These are phyloP conservation scores for Sarocladium oryzae DNA, from an alignment of 2,329 filamentous ascomycete genomes.

Conservation along the genomic window DNA sequence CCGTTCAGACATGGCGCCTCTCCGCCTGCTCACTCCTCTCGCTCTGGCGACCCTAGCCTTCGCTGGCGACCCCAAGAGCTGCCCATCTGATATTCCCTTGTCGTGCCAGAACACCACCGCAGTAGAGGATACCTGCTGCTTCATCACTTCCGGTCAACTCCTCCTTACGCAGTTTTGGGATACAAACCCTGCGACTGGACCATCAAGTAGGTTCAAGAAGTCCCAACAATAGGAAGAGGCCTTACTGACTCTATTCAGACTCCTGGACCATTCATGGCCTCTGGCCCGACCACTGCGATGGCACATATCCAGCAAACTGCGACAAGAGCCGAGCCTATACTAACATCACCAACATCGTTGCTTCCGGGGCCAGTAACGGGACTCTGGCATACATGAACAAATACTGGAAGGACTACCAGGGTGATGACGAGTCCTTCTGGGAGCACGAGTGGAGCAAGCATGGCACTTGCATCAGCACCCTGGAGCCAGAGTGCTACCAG, in stretches of 20 bases:
- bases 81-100: conserved; percentile 34
- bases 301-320: conserved; percentile 61
- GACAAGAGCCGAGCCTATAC: conserved; percentile 54
- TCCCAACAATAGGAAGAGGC: not conserved
- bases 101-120: conserved; percentile 59
- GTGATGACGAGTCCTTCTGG: conserved; percentile 61
- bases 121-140: conserved; percentile 64
- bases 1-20: not conserved
- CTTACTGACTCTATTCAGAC: conserved; percentile 28
- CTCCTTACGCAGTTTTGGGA: conserved; percentile 78
- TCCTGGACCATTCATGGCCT: conserved; percentile 72
- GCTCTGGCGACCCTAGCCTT: conserved; percentile 14
- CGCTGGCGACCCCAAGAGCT: conserved; percentile 15
- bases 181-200: conserved; percentile 55
- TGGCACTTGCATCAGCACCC: conserved; percentile 65
- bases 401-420: conserved; percentile 66
- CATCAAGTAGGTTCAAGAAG: conserved; percentile 24
- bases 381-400: conserved; percentile 60
- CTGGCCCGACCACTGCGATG: conserved; percentile 62
- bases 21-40: conserved; percentile 9
- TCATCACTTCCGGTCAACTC: conserved; percentile 64
- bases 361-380: conserved; percentile 41
- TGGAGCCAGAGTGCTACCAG: conserved; percentile 60
- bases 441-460: conserved; percentile 72
- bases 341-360: conserved; percentile 59